A percentile compares a stretch with the other conserved stretches of the same genome.
These are phyloP conservation scores for Perilla frutescens DNA, from an alignment of 257 asterid species.

Conservation along the genomic window DNA sequence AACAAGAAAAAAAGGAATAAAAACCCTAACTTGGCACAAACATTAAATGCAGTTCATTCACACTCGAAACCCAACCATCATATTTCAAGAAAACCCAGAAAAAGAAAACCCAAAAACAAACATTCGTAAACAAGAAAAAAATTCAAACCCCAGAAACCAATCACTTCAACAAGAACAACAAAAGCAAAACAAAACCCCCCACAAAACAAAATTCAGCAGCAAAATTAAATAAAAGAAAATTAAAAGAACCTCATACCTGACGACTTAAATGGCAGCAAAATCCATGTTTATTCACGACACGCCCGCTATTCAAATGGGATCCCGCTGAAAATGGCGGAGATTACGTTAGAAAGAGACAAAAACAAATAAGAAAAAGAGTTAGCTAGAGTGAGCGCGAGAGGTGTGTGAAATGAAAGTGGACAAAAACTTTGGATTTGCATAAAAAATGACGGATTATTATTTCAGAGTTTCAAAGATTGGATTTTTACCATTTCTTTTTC, in stretches of 20 bases:
- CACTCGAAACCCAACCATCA: constrained; percentile 4
- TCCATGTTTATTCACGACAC: constrained; percentile 18
- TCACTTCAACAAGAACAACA: too few relatives aligned
- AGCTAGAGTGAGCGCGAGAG: constrained; percentile 29
- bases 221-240: neutral
- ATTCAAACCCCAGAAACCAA: constrained; percentile 15
- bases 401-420: constrained; percentile 14
- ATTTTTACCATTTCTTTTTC: neutral
- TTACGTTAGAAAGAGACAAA: constrained; percentile 34
- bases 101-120: neutral
- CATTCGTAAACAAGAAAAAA: neutral
- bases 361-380: neutral
- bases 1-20: neutral
- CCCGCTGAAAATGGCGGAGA: constrained; percentile 50
- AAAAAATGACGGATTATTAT: constrained; percentile 50
- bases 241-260: constrained; percentile 27
- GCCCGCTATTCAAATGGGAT: constrained; percentile 31
- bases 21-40: constrained; percentile 28
- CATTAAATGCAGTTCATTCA: constrained; percentile 31
- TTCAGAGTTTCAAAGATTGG: constrained; percentile 5
- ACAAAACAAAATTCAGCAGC: neutral
- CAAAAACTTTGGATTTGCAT: constrained; percentile 52
- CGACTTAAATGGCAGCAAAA: constrained; percentile 23
- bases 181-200: neutral
- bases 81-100: neutral